phyloP scores from a whole-genome alignment of 345 rosid species.

The Kandelia obovata region DNA sequence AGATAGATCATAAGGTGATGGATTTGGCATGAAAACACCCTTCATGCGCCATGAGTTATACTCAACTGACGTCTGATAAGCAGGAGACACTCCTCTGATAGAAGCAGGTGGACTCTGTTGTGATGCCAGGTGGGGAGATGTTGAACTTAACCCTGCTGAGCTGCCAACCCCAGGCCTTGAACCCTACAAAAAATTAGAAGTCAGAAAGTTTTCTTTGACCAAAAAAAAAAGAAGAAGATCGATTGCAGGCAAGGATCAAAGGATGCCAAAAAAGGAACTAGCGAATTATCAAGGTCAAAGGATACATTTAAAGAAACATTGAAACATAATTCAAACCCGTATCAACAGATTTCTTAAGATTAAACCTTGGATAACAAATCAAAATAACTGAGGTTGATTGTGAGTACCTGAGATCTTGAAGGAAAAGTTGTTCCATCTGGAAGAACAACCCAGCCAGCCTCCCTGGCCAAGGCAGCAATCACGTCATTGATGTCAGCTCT shows the following conservation, averaged over 20 bases:
- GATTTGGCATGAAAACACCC: conserved; percentile 66
- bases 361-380: neutral
- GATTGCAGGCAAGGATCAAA: conserved; percentile 3
- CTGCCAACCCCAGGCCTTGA: conserved; percentile 65
- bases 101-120: conserved; percentile 62
- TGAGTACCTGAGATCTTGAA: conserved; percentile 80
- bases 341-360: neutral
- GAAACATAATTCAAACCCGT: neutral
- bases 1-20: conserved; percentile 61
- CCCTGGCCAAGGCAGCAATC: conserved; percentile 97
- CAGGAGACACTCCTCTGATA: conserved; percentile 56
- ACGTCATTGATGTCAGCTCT: conserved; percentile 99
- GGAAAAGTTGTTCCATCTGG: conserved; percentile 99
- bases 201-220: neutral
- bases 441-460: conserved; percentile 99
- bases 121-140: conserved; percentile 62
- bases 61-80: conserved; percentile 57
- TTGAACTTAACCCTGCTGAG: conserved; percentile 43
- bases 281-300: neutral
- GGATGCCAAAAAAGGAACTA: conserved; percentile 1
- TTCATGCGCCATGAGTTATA: conserved; percentile 65
- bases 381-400: conserved; percentile 7
- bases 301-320: no score
- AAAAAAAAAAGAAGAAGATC: no score
- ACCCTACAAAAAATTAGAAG: conserved; percentile 42